Conservation (phyloP, 768 basidiomycete genomes). For the Kwoniella sp. region DNA sequence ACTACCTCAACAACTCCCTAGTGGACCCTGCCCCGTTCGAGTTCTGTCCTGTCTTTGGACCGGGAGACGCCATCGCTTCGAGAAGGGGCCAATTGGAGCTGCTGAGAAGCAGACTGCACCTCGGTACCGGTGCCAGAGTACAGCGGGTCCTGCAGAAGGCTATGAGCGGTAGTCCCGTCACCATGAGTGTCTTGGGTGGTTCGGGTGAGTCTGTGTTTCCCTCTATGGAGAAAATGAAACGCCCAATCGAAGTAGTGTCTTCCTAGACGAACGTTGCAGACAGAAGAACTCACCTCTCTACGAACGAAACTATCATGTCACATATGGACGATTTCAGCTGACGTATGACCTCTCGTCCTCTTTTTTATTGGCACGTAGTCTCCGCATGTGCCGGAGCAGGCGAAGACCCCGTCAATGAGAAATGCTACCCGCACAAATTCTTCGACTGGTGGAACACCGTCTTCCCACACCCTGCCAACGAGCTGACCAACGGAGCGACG, state of each 20-base stretch:
- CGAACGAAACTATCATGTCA: too few relatives aligned
- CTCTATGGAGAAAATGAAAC: too few relatives aligned
- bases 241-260: too few relatives aligned
- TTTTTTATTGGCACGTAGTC: conserved; percentile 64
- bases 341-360: background rate
- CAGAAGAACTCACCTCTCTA: too few relatives aligned
- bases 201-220: conserved; percentile 81
- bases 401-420: conserved; percentile 78
- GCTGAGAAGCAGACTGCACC: conserved; percentile 72
- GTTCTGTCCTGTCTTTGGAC: conserved; percentile 88
- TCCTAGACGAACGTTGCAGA: too few relatives aligned
- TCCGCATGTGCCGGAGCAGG: conserved; percentile 93
- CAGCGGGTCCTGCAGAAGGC: conserved; percentile 83
- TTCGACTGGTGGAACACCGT: conserved; percentile 97
- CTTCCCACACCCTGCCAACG: conserved; percentile 97
- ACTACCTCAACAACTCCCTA: conserved; percentile 72
- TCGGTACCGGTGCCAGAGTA: conserved; percentile 78
- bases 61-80: conserved; percentile 73
- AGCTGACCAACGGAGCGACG: conserved; percentile 96
- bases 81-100: conserved; percentile 78
- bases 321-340: too few relatives aligned
- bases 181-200: conserved; percentile 86
- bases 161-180: conserved; percentile 79
- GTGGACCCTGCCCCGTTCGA: conserved; percentile 70
- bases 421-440: conserved; percentile 90